Base-by-base conservation (phyloP, 805 yeast genomes). In the Yarrowia osloensis region DNA sequence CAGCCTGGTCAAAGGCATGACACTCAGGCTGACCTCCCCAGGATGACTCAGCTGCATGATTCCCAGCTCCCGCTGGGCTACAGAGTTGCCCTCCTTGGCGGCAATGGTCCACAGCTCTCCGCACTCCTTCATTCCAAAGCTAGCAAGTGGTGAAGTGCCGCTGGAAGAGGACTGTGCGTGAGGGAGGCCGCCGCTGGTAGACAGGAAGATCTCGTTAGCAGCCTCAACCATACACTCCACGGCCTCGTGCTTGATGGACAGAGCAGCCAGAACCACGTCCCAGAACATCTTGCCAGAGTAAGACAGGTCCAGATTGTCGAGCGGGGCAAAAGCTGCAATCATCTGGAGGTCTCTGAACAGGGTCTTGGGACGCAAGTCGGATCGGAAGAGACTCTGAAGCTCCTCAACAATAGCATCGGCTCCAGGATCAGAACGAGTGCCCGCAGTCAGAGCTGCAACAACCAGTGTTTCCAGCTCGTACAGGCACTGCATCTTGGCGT, bases 191-290 rank as follows among this genome's bases (percentile, higher is more conserved):
- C 63, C 13, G 68, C 19, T 22, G n/a, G 63, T 44, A 26, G 54
- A 65, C 68, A 72, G 74, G 65, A 73, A 73, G 9, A 73, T 68
- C 63, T 73, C 75, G 19, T 68, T 57, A 3, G 75, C 73, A 3
- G 69, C 24, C 26, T 70, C 71, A 6, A 68, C 72, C 17, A 73
- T 57, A 26, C 70, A 22, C 12, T 67, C 67, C 29, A 73, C 57
- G 3, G 68, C 66, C 55, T 73, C 75, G 39, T 72, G 73, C 67
- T 73, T 73, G 63, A 72, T 50, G 6, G 75, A 73, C 21, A 71
- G 63, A 5, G 79, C 78, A 2, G 78, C 79, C 39, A 75, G 72
- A 37, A 74, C 71, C 19, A 77, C 78, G 54, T 77, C 79, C 73
- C 77, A 75, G 55, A 77, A 77, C n/a, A 77, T 77, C 59, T 73